Conservation (phyloP, 176 grass and related monocot species). For the Carex cristatella region DNA sequence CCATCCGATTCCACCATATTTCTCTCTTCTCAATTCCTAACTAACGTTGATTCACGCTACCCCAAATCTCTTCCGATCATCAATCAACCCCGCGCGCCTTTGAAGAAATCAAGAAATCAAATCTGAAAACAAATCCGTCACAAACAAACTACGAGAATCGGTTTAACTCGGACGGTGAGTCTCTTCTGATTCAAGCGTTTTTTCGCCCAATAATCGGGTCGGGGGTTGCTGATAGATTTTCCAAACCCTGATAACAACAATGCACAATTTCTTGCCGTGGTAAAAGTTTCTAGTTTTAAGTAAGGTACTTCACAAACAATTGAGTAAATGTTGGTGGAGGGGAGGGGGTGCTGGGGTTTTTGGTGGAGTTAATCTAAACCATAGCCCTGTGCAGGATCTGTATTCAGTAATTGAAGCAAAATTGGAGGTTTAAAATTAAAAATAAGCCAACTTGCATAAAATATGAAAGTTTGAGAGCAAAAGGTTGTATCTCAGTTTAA, state of each 20-base stretch:
- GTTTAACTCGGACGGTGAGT: not conserved
- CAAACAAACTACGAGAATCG: not conserved
- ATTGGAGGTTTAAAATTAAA: not conserved
- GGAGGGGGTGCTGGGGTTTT: too few relatives aligned
- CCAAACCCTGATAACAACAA: not conserved
- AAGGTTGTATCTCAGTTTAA: not conserved
- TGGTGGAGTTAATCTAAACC: not conserved
- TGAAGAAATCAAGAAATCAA: not conserved
- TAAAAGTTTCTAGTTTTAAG: not conserved
- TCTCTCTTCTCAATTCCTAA: not conserved
- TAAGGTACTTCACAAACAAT: not conserved
- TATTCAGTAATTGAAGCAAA: not conserved
- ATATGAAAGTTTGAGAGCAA: not conserved
- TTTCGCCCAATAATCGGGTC: not conserved
- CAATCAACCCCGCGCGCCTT: not conserved
- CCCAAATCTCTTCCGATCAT: constrained; percentile 4
- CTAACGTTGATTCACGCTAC: not conserved
- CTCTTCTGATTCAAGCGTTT: not conserved
- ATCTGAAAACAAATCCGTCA: not conserved
- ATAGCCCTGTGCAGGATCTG: not conserved
- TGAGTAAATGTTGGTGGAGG: not conserved
- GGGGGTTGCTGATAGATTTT: not conserved
- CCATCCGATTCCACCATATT: too few relatives aligned
- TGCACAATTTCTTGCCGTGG: not conserved
- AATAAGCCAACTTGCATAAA: not conserved